Evolutionary conservation across 1,139 yeast species (phyloP), one percentile per base, ranked within the genome.

Genomic region (Candida anutae): DNA sequence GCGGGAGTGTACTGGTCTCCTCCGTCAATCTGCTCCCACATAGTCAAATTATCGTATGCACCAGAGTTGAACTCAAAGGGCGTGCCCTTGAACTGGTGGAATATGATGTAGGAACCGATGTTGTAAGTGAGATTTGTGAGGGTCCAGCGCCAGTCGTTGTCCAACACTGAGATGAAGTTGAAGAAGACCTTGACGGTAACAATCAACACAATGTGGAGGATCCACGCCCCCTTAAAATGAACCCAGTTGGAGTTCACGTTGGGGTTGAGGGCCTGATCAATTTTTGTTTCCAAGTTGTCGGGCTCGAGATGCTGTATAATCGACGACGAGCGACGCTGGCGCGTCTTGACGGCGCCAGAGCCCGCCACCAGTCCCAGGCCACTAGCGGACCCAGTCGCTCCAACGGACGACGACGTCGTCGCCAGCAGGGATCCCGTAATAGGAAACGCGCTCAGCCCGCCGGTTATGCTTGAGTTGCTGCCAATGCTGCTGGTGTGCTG

Each of bases 1-100:
- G 95, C 78, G 5, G 98, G 98, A 0, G 98, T 90, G 53, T 88
- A 90, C 53, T 87, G 94, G 50, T 87, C 96, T 36, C 97, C 98
- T 46, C 88, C 80, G 55, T 90, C 96, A 39, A 90, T 80, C 57
- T 90, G 98, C 56, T 90, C 98, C 98, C 98, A 90, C 96, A 90
- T 84, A 16, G 96, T 90, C 45, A 90, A 69, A 48, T 85, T 80
- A 53, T 90, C 98, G 55, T 82, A 90, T 0, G 97, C 97, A 24
- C 98, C 98, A 22, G 85, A 80, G 51, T 88, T 90, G 61, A 88
- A 87, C 43, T 90, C 98, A 53, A 90, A 90, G 1, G 98, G 98
- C 3, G 94, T 85, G 19, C 98, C 98, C 48, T 88, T 90, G 28
- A 90, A 85, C 52, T 84, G 82, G 55, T 90, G 98, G 54, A 90